Conservation (phyloP, 306 rosid species). For the Begonia fuchsioides region DNA sequence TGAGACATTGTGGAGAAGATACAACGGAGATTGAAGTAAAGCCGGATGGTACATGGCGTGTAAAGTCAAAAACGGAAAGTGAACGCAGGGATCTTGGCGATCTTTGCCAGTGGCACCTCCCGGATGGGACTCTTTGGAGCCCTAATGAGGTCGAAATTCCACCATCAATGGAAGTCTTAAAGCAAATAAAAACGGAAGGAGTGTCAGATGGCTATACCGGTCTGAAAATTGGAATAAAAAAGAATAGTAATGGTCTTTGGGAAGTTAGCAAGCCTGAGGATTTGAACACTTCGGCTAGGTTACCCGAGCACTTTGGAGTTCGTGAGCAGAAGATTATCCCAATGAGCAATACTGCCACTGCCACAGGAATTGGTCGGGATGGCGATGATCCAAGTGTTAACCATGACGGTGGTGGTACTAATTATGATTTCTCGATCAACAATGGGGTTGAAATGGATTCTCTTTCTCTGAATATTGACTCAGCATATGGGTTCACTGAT, state of each 20-base stretch:
- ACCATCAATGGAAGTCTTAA: constrained; percentile 34
- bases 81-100: constrained; percentile 62
- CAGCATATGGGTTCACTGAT: constrained; percentile 46
- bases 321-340: constrained; percentile 61
- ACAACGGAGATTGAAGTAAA: constrained; percentile 77
- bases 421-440: constrained; percentile 42
- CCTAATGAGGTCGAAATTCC: constrained; percentile 28
- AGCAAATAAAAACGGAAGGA: constrained; percentile 70
- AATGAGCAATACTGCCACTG: constrained; percentile 93
- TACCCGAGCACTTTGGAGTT: constrained; percentile 40
- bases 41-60: constrained; percentile 98
- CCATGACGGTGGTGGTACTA: constrained; percentile 58
- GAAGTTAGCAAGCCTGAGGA: constrained; percentile 70
- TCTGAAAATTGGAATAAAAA: constrained; percentile 65
- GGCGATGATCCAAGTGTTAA: constrained; percentile 91
- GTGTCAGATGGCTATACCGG: constrained; percentile 60
- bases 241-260: constrained; percentile 67
- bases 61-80: constrained; percentile 61
- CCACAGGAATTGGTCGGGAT: constrained; percentile 72
- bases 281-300: constrained; percentile 33
- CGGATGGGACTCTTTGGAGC: constrained; percentile 46
- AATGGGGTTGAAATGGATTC: constrained; percentile 78
- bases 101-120: constrained; percentile 68
- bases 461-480: constrained; percentile 41
- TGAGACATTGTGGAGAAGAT: constrained; percentile 84